Percentiles rank a stretch among this genome's conserved stretches.
Evolutionary conservation across 192 early-diverging fungal species (phyloP).

Genomic region (Backusella circina): DNA sequence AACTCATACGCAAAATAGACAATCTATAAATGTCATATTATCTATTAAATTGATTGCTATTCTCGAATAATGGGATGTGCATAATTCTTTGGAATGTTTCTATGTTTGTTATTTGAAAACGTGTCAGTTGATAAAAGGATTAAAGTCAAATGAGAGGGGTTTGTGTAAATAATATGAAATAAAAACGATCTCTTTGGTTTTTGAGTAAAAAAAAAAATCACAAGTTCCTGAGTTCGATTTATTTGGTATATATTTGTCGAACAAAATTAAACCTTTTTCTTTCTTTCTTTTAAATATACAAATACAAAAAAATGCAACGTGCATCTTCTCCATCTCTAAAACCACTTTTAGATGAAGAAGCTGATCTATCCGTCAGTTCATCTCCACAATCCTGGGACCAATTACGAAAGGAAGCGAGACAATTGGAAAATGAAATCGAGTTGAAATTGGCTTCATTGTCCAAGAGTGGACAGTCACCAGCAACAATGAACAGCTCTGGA

Average conservation of each 20-base stretch:
- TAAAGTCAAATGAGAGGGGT: too few relatives aligned
- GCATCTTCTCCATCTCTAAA: constrained; percentile 15
- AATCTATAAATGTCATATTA: too few relatives aligned
- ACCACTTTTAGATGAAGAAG: constrained; percentile 21
- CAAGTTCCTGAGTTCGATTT: too few relatives aligned
- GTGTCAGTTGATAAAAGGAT: not conserved
- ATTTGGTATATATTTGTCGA: too few relatives aligned
- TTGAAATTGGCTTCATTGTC: constrained; percentile 55
- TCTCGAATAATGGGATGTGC: too few relatives aligned
- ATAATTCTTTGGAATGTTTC: not conserved
- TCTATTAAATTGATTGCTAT: too few relatives aligned
- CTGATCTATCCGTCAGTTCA: constrained; percentile 13
- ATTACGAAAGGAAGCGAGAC: constrained; percentile 65
- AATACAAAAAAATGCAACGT: not conserved
- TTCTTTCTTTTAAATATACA: not conserved
- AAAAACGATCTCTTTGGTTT: too few relatives aligned
- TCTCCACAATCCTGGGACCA: constrained; percentile 53
- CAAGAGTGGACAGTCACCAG: constrained; percentile 33
- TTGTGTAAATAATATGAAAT: too few relatives aligned
- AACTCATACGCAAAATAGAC: too few relatives aligned
- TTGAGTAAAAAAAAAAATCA: too few relatives aligned
- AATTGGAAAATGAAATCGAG: constrained; percentile 72
- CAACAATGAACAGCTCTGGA: constrained; percentile 9
- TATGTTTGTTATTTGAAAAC: not conserved
- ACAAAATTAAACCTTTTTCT: not conserved